Evolutionary conservation across 2,329 filamentous ascomycete genomes (phyloP).

Genomic region (Colletotrichum ledebouriae): DNA sequence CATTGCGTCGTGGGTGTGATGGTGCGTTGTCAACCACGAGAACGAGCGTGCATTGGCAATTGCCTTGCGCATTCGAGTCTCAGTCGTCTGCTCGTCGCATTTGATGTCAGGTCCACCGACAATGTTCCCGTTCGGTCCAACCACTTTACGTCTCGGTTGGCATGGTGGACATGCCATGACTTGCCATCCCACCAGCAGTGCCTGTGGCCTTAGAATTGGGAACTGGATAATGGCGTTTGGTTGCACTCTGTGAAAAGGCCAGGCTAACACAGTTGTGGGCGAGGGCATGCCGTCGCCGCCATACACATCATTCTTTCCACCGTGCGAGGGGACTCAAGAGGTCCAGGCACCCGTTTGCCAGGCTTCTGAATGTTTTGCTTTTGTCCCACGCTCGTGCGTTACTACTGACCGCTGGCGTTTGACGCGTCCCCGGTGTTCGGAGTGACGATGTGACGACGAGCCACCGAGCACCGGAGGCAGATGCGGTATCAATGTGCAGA

Average conservation of each 20-base stretch:
- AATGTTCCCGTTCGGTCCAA: conserved; percentile 27
- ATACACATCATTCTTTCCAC: conserved; percentile 23
- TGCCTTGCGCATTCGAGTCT: conserved; percentile 10
- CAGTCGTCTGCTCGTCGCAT: conserved; percentile 18
- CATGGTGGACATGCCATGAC: conserved; percentile 2
- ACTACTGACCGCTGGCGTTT: conserved; percentile 4
- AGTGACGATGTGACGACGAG: conserved; percentile 16
- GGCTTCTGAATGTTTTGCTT: neutral
- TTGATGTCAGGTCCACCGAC: conserved; percentile 27
- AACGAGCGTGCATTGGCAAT: conserved; percentile 22
- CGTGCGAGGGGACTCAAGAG: conserved; percentile 28
- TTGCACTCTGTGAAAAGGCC: neutral
- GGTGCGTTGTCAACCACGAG: conserved; percentile 39
- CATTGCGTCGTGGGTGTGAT: conserved; percentile 19
- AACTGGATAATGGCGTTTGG: conserved; percentile 14
- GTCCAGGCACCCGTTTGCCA: conserved; percentile 17
- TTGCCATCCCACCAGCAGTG: conserved; percentile 1
- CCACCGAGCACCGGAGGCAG: conserved; percentile 25
- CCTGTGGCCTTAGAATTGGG: conserved; percentile 11
- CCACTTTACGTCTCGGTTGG: neutral
- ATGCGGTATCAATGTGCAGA: neutral
- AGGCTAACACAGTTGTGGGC: conserved; percentile 15
- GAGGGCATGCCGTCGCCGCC: conserved; percentile 15
- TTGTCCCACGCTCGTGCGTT: conserved; percentile 15
- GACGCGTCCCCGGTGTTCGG: conserved; percentile 4